These are phyloP conservation scores for Protomyces arabidopsidicola DNA, from an alignment of 1,139 yeast genomes.

Conservation along the genomic window DNA sequence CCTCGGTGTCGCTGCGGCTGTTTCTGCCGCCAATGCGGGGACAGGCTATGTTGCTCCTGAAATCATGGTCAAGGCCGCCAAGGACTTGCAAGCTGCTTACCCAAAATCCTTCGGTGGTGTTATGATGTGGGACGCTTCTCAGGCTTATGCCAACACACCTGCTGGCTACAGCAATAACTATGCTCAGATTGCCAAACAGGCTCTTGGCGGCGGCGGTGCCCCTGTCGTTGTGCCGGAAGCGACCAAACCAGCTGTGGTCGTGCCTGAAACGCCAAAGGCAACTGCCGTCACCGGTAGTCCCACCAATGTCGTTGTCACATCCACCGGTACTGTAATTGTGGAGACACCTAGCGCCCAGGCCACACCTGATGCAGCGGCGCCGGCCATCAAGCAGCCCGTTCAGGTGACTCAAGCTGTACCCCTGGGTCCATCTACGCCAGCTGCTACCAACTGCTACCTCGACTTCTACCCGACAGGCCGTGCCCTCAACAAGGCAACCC, in stretches of 20 bases:
- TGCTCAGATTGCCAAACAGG: slow-evolving; percentile 46
- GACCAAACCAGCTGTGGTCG: not conserved
- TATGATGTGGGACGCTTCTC: slow-evolving; percentile 89
- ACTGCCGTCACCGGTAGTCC: not conserved
- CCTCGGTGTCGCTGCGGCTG: slow-evolving; percentile 70
- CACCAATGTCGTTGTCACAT: not conserved
- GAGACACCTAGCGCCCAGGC: not conserved
- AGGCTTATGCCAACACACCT: slow-evolving; percentile 54
- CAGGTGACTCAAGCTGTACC: slow-evolving; percentile 8
- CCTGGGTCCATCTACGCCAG: slow-evolving; percentile 15
- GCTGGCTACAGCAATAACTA: slow-evolving; percentile 44
- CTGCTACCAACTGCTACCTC: slow-evolving; percentile 14
- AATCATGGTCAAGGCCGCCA: slow-evolving; percentile 41
- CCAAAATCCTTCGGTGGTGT: slow-evolving; percentile 66
- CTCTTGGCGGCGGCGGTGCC: slow-evolving; percentile 36
- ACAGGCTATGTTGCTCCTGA: slow-evolving; percentile 56
- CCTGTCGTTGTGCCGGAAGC: slow-evolving; percentile 9
- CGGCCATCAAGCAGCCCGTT: slow-evolving; percentile 10
- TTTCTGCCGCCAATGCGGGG: slow-evolving; percentile 55
- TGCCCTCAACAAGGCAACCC: slow-evolving; percentile 3
- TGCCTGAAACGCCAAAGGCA: not conserved
- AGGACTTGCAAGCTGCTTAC: slow-evolving; percentile 31
- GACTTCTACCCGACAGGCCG: slow-evolving; percentile 15
- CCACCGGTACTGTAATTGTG: not conserved
- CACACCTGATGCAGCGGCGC: slow-evolving; percentile 1